These are phyloP conservation scores for Cordyceps javanica DNA, from an alignment of 2,329 filamentous ascomycete species.

Conservation along the genomic window DNA sequence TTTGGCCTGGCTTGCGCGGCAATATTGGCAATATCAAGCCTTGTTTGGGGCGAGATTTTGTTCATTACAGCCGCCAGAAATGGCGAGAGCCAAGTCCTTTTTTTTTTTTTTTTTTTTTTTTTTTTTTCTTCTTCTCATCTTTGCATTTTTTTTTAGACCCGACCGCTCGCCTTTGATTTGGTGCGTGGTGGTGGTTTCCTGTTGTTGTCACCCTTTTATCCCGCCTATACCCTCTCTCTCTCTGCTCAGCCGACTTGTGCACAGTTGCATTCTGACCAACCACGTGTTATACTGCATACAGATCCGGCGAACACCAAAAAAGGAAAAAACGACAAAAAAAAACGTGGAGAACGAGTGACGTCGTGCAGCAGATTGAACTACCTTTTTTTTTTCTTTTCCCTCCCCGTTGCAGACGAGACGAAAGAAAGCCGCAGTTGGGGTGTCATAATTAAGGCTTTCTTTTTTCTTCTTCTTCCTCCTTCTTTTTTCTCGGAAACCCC, in stretches of 20 bases:
- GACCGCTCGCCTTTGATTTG: too few species aligned
- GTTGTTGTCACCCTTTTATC: not conserved
- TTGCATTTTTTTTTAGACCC: not conserved
- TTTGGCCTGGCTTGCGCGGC: not conserved
- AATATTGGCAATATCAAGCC: slow-evolving; percentile 5
- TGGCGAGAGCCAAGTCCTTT: not conserved
- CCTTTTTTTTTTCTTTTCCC: too few species aligned
- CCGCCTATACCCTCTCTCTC: not conserved
- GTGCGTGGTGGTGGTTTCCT: too few species aligned
- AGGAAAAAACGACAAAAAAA: not conserved
- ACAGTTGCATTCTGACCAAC: slow-evolving; percentile 11
- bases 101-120: not conserved
- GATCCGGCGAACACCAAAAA: not conserved
- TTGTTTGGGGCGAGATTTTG: not conserved
- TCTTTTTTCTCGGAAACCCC: too few species aligned
- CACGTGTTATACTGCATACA: slow-evolving; percentile 11
- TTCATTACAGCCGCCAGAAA: not conserved
- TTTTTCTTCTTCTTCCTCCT: too few species aligned
- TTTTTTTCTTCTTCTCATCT: not conserved
- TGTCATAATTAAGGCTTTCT: not conserved
- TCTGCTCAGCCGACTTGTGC: slow-evolving; percentile 3
- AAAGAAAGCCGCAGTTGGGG: not conserved
- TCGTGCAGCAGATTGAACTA: not conserved
- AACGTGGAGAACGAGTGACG: not conserved
- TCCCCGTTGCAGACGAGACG: not conserved